These are phyloP conservation scores for Sarcocystis neurona DNA, from an alignment of 169 alveolate species.

Conservation along the genomic window DNA sequence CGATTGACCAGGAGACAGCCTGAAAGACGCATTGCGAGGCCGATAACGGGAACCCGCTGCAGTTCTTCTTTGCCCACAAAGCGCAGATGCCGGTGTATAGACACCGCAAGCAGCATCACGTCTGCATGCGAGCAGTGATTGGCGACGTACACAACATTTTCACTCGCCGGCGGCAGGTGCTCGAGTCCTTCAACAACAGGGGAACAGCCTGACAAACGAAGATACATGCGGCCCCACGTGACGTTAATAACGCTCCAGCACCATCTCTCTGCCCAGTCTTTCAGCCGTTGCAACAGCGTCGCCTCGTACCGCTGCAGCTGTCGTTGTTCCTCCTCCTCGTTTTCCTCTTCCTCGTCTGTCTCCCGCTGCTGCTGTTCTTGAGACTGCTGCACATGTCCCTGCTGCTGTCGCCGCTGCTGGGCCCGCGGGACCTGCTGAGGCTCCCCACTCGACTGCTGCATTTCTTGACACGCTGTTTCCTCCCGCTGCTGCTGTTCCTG, in stretches of 20 bases:
- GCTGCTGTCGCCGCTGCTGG: neutral
- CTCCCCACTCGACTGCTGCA: too few species aligned
- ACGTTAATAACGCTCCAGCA: neutral
- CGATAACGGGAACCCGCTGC: constrained; percentile 5
- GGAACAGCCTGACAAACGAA: neutral
- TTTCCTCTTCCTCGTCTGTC: too few species aligned
- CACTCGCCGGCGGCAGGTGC: neutral
- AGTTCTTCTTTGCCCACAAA: constrained; percentile 22
- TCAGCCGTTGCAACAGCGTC: neutral
- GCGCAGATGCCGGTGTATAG: neutral
- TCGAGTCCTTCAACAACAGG: neutral
- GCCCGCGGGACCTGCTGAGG: neutral
- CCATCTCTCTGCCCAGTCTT: neutral
- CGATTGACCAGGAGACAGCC: constrained; percentile 20
- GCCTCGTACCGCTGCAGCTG: neutral
- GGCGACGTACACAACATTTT: constrained; percentile 10
- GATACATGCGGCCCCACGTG: neutral
- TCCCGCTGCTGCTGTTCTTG: too few species aligned
- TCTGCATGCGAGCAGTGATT: constrained; percentile 22
- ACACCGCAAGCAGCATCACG: neutral
- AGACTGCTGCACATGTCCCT: too few species aligned
- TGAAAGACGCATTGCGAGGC: constrained; percentile 26
- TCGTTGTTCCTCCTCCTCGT: too few species aligned
- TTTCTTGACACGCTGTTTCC: too few species aligned
- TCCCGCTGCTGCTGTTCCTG: too few species aligned